Base-by-base conservation (phyloP, 2,329 filamentous ascomycete species). In the Fusarium nodosum region DNA sequence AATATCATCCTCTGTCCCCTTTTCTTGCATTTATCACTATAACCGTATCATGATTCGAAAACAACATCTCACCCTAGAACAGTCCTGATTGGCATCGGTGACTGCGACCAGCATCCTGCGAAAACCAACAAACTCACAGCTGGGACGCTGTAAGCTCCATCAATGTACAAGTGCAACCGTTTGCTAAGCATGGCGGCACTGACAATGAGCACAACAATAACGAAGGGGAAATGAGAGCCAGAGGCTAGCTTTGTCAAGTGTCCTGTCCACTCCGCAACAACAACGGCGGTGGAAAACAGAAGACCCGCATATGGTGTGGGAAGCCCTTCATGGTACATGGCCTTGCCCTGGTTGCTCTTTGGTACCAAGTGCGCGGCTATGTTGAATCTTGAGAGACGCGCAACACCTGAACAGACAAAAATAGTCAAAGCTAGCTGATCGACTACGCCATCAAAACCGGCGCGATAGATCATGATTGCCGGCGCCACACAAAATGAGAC, bases 331-430 rank as follows among this genome's bases (percentile, higher is more conserved):
- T 54, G 51, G 39, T 54, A 54, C 39, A 54, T 34, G 0, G 39
- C 51, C 5, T 45, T 54, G 0, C 51, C 51, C 7, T 20, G n/a
- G n/a, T 22, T 18, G 30, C 51, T 54, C 8, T 44, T 45, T 1
- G 51, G 51, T 4, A 54, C 51, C 28, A 54, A 45, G 11, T 54
- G 51, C 20, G 51, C 51, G 1, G 22, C 39, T 1, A 54, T 24
- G 12, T 55, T 55, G 16, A 55, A 55, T 13, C 52, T 55, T 8
- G 52, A 22, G 2, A 55, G 31, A 7, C 52, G 52, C 4, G 52
- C 31, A n/a, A 45, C 31, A 1, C 39, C 41, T 18, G 39, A 38
- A 18, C 39, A 45, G 3, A 55, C 52, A 22, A 36, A 55, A 3
- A 46, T 0, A 15, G 52, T 30, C 52, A 55, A 13, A 20, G 30